phyloP scores from a whole-genome alignment of 225 moss, liverwort and hornwort genomes.

The Pleurozium schreberi region DNA sequence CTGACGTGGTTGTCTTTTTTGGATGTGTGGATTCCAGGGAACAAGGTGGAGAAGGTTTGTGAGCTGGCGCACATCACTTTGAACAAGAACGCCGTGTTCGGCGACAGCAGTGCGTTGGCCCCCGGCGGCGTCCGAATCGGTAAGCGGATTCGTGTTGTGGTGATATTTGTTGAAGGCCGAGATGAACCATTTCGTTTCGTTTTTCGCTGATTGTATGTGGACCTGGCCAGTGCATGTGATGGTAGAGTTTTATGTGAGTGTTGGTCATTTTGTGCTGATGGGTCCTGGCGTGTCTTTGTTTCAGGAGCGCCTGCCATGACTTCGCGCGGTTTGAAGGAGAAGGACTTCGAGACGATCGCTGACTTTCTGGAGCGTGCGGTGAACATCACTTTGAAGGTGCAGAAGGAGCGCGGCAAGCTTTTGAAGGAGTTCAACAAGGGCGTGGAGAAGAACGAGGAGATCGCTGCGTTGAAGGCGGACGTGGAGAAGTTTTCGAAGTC shows the following conservation, averaged over 20 bases:
- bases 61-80: slow-evolving; percentile 2
- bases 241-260: background rate
- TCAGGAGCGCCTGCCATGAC: slow-evolving; percentile 92
- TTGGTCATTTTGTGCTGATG: background rate
- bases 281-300: background rate
- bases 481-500: slow-evolving; percentile 80
- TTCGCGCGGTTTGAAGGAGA: slow-evolving; percentile 88
- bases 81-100: slow-evolving; percentile 95
- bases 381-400: slow-evolving; percentile 73
- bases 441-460: slow-evolving; percentile 57
- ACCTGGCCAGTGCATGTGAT: no score
- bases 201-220: background rate
- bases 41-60: slow-evolving; percentile 94
- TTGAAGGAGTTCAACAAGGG: slow-evolving; percentile 92
- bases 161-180: background rate
- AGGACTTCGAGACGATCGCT: slow-evolving; percentile 86
- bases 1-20: background rate
- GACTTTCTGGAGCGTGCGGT: slow-evolving; percentile 72
- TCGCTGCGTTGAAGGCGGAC: slow-evolving; percentile 40
- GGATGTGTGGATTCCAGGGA: slow-evolving; percentile 15
- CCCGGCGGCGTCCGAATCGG: slow-evolving; percentile 82
- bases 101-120: slow-evolving; percentile 90
- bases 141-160: background rate
- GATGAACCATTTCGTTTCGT: background rate
- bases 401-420: slow-evolving; percentile 82